Evolutionary conservation across 2,329 filamentous ascomycete species (phyloP), one percentile per base, ranked within the genome.

Genomic region (Immersiporthe knoxdaviesiana): DNA sequence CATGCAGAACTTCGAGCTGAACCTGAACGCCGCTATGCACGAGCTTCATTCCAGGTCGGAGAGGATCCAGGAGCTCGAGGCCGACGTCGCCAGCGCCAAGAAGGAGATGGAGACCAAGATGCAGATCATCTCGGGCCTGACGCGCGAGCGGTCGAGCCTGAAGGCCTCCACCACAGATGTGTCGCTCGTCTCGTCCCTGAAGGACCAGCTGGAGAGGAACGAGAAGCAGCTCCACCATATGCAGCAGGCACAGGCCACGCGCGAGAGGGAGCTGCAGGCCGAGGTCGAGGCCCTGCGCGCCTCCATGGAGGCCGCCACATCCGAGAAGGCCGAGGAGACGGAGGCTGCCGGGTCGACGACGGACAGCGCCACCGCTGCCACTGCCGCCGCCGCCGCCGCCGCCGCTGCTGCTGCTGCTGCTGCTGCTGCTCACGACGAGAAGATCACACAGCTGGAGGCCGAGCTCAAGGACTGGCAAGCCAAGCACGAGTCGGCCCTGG

Each of bases 51-150:
- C 86, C 12, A 90, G 94, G 56, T 94, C 94, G 52, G 94, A 98
- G 78, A 90, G 94, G 37, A 94, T 97, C 66, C 92, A 97, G 76
- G 90, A 94, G 75, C 84, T 99, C 18, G 96, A 99, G 79, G 89
- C 90, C 7, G 95, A 97, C 74, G 88, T 97, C 68, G 84, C 90
- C 35, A 90, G 89, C 4, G 88, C 94, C 30, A 96, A 93, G 83
- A 97, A 94, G 82, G 96, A 99, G 79, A 97, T 98, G 91, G 96
- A 99, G 77, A 90, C 88, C 72, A 99, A 99, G 87, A 94, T 95
- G 84, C 92, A 93, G 39, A 94, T 99, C 77, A 98, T 99, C 74
- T 93, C 93, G 39, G 96, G 96, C 8, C 84, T 99, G 72, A 97
- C 96, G 3, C 91, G 96, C 66, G 97, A 99, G 80, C 87, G 97